A percentile compares a stretch with the other conserved stretches of the same genome.
phyloP scores from a whole-genome alignment of 2,329 filamentous ascomycete genomes.

The Albifimbria verrucaria region DNA sequence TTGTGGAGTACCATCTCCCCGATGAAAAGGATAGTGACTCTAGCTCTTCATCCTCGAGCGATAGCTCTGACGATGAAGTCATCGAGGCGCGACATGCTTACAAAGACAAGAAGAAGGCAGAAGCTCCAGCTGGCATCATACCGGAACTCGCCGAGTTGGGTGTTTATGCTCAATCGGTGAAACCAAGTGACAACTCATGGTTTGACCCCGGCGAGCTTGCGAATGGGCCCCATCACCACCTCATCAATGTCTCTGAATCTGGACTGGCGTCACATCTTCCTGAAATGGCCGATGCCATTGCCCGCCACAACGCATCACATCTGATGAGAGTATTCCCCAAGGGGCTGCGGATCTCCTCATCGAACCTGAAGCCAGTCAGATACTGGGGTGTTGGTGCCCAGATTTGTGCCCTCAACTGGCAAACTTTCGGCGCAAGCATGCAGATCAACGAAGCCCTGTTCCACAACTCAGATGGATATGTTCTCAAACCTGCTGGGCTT shows the following conservation, averaged over 20 bases:
- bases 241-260: constrained; percentile 67
- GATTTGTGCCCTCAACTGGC: constrained; percentile 69
- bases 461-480: constrained; percentile 60
- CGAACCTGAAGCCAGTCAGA: constrained; percentile 58
- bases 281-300: constrained; percentile 41
- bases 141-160: constrained; percentile 64
- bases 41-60: constrained; percentile 33
- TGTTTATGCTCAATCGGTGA: constrained; percentile 68
- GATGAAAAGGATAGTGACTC: constrained; percentile 43
- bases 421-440: constrained; percentile 62
- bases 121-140: constrained; percentile 49
- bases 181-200: constrained; percentile 65
- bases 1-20: constrained; percentile 64
- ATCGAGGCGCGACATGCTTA: constrained; percentile 49
- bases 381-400: constrained; percentile 68
- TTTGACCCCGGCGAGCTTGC: constrained; percentile 45
- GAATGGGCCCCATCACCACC: constrained; percentile 61
- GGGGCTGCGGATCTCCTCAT: constrained; percentile 64
- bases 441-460: constrained; percentile 69
- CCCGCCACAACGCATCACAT: constrained; percentile 59
- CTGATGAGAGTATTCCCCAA: constrained; percentile 71
- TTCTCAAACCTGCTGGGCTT: constrained; percentile 61
- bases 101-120: constrained; percentile 48
- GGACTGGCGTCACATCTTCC: constrained; percentile 52
- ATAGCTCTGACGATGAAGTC: constrained; percentile 36